phyloP scores from a whole-genome alignment of 2,329 filamentous ascomycete species.

The Onygena corvina region DNA sequence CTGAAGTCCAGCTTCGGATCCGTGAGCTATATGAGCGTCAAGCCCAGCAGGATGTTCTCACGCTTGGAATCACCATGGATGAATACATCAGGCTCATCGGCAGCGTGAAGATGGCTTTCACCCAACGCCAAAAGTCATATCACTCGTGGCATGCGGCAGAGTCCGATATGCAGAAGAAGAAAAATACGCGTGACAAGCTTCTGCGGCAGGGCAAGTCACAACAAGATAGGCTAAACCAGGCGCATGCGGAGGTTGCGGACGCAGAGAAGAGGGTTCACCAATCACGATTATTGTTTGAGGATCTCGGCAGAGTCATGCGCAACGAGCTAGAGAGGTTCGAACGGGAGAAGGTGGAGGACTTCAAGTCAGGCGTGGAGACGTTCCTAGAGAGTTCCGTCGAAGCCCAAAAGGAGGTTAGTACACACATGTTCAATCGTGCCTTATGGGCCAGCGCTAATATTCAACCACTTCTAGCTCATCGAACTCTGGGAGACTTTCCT shows the following conservation, averaged over 20 bases:
- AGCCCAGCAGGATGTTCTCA: conserved; percentile 91
- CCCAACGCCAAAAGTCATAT: conserved; percentile 87
- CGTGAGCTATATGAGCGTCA: conserved; percentile 92
- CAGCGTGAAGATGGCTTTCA: conserved; percentile 85
- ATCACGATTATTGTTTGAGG: conserved; percentile 79
- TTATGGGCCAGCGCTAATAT: not conserved
- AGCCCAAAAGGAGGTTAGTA: conserved; percentile 86
- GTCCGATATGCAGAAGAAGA: conserved; percentile 79
- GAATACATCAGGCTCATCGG: conserved; percentile 96
- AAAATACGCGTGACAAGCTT: conserved; percentile 83
- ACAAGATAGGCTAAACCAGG: conserved; percentile 86
- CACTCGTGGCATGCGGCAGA: conserved; percentile 90
- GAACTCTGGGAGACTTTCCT: conserved; percentile 99
- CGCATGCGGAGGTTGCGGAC: conserved; percentile 86
- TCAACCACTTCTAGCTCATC: conserved; percentile 40
- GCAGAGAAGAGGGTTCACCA: conserved; percentile 89
- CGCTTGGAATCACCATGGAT: conserved; percentile 92
- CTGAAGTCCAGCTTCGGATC: conserved; percentile 86
- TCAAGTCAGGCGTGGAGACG: conserved; percentile 95
- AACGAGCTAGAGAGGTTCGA: conserved; percentile 88
- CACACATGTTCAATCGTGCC: conserved; percentile 11
- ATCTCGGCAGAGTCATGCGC: conserved; percentile 92
- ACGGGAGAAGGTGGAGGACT: conserved; percentile 95
- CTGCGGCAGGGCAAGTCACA: conserved; percentile 88
- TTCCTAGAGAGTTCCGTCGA: conserved; percentile 95